A percentile compares a stretch with the other conserved stretches of the same genome.
Conservation (phyloP, 2,329 filamentous ascomycete species). For the Neodidymelliopsis sp. region DNA sequence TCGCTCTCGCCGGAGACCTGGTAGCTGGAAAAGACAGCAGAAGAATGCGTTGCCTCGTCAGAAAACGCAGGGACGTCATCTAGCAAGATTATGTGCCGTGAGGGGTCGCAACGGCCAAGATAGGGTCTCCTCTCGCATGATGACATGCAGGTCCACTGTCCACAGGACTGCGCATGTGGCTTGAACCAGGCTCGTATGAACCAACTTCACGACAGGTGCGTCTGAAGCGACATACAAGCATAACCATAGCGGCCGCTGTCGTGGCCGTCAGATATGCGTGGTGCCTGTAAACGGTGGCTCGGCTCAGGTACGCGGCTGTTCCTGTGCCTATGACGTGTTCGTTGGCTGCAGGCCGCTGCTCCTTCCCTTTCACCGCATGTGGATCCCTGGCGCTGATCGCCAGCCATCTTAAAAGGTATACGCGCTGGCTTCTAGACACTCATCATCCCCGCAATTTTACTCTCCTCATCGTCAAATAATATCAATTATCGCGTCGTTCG, state of each 20-base stretch:
- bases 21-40: not conserved
- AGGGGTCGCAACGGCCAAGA: slow-evolving; percentile 16
- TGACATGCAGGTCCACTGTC: slow-evolving; percentile 23
- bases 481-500: slow-evolving; percentile 5
- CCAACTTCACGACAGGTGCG: slow-evolving; percentile 8
- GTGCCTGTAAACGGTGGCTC: slow-evolving; percentile 10
- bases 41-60: slow-evolving; percentile 11
- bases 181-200: slow-evolving; percentile 10
- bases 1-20: not conserved
- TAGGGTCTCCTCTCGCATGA: slow-evolving; percentile 20
- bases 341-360: slow-evolving; percentile 11
- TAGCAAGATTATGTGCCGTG: slow-evolving; percentile 7
- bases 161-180: slow-evolving; percentile 13
- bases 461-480: not conserved
- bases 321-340: slow-evolving; percentile 13
- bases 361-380: slow-evolving; percentile 13
- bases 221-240: not conserved
- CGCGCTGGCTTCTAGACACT: slow-evolving; percentile 6
- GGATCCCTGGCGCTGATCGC: slow-evolving; percentile 15
- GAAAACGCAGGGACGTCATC: slow-evolving; percentile 7
- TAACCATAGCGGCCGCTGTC: slow-evolving; percentile 17
- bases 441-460: slow-evolving; percentile 15
- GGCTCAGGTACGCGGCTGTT: slow-evolving; percentile 15
- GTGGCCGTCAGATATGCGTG: slow-evolving; percentile 5
- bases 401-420: slow-evolving; percentile 10